Conservation (phyloP, 371 early-diverging fungal species). For the Haplosporangium sp. region DNA sequence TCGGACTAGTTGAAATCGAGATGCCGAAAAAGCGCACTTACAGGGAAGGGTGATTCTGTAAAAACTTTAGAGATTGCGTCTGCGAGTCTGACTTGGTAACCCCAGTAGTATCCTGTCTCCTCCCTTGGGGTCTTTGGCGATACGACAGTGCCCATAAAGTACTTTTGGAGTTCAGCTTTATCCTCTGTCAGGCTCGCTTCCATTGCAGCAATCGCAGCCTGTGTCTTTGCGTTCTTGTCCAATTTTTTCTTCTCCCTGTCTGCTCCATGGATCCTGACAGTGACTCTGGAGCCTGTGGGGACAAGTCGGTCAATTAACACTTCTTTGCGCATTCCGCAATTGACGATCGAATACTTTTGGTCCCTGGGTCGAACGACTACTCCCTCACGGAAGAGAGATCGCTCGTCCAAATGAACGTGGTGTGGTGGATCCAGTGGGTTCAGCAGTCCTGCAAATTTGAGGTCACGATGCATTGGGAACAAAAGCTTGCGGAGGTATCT, state of each 20-base stretch:
- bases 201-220: constrained; percentile 38
- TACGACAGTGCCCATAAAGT: constrained; percentile 69
- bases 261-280: constrained; percentile 68
- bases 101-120: constrained; percentile 80
- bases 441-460: constrained; percentile 78
- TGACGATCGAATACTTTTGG: constrained; percentile 66
- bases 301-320: constrained; percentile 68
- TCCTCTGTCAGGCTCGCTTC: constrained; percentile 29
- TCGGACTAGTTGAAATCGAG: not conserved
- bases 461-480: constrained; percentile 77
- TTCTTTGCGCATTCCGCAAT: constrained; percentile 70
- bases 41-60: constrained; percentile 69
- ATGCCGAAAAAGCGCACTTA: constrained; percentile 28
- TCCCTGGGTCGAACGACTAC: constrained; percentile 65
- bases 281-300: constrained; percentile 75
- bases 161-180: constrained; percentile 54
- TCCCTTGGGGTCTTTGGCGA: constrained; percentile 73
- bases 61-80: constrained; percentile 71
- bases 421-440: constrained; percentile 80
- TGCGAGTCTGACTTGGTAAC: constrained; percentile 76
- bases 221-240: constrained; percentile 51
- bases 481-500: constrained; percentile 74
- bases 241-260: constrained; percentile 57
- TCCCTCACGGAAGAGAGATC: constrained; percentile 73
- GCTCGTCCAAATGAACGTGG: constrained; percentile 73